These are phyloP conservation scores for Candida ficus DNA, from an alignment of 805 yeast genomes.

Conservation along the genomic window DNA sequence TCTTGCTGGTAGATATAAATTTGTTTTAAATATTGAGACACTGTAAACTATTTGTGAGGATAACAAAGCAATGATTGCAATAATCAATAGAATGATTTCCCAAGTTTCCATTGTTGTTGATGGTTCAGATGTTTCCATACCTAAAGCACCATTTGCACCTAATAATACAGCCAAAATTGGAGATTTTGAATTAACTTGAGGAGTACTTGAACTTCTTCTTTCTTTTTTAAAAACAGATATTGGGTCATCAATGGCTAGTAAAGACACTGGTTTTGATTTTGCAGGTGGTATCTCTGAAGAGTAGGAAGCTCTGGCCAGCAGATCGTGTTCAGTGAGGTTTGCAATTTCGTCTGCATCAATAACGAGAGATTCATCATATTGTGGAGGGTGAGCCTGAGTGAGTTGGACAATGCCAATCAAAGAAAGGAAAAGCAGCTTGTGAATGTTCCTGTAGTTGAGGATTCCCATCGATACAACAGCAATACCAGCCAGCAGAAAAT, in stretches of 20 bases:
- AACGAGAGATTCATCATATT: background rate
- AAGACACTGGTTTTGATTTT: background rate
- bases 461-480: background rate
- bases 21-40: constrained; percentile 73
- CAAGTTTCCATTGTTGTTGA: background rate
- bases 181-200: background rate
- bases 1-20: constrained; percentile 48
- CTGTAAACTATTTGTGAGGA: constrained; percentile 31
- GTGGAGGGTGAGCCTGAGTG: background rate
- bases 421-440: background rate
- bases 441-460: background rate
- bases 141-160: background rate
- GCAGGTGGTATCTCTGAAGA: background rate
- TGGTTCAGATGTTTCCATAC: background rate
- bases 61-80: constrained; percentile 24
- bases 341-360: background rate
- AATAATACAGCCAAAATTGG: constrained; percentile 4
- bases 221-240: too few relatives aligned
- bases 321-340: constrained; percentile 3
- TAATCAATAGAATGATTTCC: background rate
- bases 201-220: background rate
- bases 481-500: constrained; percentile 2
- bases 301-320: background rate
- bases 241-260: background rate
- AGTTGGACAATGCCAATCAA: constrained; percentile 1